Conservation (phyloP, 495 filamentous ascomycete species). For the Aspergillus kassunensis region DNA sequence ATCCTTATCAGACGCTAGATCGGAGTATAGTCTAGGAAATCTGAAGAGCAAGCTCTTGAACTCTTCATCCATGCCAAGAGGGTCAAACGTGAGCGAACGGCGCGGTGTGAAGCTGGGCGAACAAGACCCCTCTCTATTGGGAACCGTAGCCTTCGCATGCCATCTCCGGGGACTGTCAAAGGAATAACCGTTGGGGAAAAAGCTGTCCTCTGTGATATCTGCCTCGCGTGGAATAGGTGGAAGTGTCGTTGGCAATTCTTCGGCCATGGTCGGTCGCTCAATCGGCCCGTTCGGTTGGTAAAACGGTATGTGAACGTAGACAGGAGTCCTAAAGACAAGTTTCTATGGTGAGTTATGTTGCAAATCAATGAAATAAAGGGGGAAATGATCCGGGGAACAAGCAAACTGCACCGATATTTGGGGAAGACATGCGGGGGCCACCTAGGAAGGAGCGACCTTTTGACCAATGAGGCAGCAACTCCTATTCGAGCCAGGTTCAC, state of each 20-base stretch:
- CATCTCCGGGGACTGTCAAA: not conserved
- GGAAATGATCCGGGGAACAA: not conserved
- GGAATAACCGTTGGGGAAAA: not conserved
- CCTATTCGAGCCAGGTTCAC: not conserved
- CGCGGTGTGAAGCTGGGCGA: not conserved
- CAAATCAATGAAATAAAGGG: not conserved
- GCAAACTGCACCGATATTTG: not conserved
- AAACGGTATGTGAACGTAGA: not conserved
- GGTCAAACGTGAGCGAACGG: not conserved
- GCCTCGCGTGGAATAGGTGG: not conserved
- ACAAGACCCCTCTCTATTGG: not conserved
- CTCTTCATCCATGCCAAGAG: not conserved
- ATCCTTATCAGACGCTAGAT: slow-evolving; percentile 19
- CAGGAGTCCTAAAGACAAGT: not conserved
- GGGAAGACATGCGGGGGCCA: not conserved
- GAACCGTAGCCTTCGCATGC: not conserved
- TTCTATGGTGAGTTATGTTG: not conserved
- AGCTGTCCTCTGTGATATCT: not conserved
- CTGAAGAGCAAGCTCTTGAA: not conserved
- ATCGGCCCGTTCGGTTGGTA: not conserved
- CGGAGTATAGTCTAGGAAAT: slow-evolving; percentile 3
- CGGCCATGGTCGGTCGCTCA: not conserved
- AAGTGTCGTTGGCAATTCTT: not conserved
- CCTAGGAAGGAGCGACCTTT: slow-evolving; percentile 8
- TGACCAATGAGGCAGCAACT: slow-evolving; percentile 5